A percentile compares a stretch with the other conserved stretches of the same genome.
Conservation (phyloP, 1,284 basidiomycete species). For the Microbotryum saponariae region DNA sequence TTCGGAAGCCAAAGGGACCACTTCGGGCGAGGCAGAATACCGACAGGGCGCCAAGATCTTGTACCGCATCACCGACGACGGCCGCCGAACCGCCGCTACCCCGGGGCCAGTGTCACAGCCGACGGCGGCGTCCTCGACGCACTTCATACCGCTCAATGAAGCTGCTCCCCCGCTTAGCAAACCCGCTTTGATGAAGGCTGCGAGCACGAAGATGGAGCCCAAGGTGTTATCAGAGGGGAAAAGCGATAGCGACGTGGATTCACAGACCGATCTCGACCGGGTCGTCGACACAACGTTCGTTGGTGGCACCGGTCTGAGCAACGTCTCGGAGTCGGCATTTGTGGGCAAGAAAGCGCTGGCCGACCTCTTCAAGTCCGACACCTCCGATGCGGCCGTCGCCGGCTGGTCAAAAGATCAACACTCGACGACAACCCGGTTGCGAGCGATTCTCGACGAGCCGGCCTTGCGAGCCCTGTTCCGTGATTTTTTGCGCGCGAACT, state of each 20-base stretch:
- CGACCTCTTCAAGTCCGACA: constrained; percentile 31
- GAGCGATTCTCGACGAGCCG: constrained; percentile 88
- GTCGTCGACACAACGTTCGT: constrained; percentile 2
- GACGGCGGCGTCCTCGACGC: constrained; percentile 6
- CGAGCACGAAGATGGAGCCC: constrained; percentile 34
- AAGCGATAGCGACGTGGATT: constrained; percentile 24
- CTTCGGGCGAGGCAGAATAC: constrained; percentile 61
- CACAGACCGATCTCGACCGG: constrained; percentile 6
- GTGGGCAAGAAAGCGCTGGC: constrained; percentile 17
- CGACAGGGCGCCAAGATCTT: constrained; percentile 88
- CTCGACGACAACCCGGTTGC: constrained; percentile 65
- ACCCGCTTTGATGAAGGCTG: constrained; percentile 46
- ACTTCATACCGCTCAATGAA: no score
- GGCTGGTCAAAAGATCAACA: constrained; percentile 60
- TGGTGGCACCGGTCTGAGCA: constrained; percentile 18
- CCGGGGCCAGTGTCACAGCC: constrained; percentile 27
- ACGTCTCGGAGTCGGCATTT: constrained; percentile 21
- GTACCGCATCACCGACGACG: constrained; percentile 89
- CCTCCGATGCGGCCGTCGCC: constrained; percentile 38
- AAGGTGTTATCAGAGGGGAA: constrained; percentile 10
- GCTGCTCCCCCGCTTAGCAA: constrained; percentile 45
- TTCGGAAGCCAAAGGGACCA: constrained; percentile 24
- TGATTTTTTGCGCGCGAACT: constrained; percentile 86
- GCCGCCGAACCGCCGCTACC: constrained; percentile 51
- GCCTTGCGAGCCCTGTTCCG: constrained; percentile 82